These are phyloP conservation scores for Quercus engelmannii DNA, from an alignment of 306 rosid species.

Conservation along the genomic window DNA sequence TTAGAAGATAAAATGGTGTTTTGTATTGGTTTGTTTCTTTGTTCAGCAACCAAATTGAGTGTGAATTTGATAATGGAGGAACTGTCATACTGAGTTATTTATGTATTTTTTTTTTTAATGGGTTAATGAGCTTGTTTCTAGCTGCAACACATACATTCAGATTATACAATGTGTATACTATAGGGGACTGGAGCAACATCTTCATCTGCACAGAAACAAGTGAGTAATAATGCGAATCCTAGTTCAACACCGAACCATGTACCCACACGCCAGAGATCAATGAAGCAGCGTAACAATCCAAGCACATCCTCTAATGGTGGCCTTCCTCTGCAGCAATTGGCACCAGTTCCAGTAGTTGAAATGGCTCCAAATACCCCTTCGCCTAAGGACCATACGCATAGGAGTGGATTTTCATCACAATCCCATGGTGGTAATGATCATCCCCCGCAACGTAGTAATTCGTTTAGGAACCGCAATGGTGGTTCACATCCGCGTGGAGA, in stretches of 20 bases:
- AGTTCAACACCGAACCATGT: conserved; percentile 31
- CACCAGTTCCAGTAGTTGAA: conserved; percentile 37
- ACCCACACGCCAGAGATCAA: conserved; percentile 40
- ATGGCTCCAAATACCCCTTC: conserved; percentile 37
- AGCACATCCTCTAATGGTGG: conserved; percentile 52
- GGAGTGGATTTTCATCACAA: conserved; percentile 49
- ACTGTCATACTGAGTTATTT: background rate
- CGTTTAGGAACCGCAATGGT: conserved; percentile 52
- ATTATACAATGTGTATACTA: conserved; percentile 24
- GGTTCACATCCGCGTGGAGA: conserved; percentile 74
- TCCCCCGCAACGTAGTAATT: conserved; percentile 52
- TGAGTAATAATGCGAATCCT: conserved; percentile 16
- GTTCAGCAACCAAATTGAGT: background rate
- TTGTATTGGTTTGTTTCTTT: background rate
- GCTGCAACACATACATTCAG: conserved; percentile 23
- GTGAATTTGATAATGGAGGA: background rate
- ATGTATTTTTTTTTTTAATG: background rate
- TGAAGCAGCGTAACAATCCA: conserved; percentile 45
- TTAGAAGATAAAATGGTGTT: background rate
- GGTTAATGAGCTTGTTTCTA: background rate
- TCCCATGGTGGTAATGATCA: conserved; percentile 40
- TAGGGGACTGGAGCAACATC: conserved; percentile 50
- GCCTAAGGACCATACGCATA: conserved; percentile 52
- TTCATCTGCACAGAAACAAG: conserved; percentile 51
- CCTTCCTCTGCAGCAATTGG: conserved; percentile 38